phyloP scores from a whole-genome alignment of 352 stramenopile species.

The Globisporangium ultimum region DNA sequence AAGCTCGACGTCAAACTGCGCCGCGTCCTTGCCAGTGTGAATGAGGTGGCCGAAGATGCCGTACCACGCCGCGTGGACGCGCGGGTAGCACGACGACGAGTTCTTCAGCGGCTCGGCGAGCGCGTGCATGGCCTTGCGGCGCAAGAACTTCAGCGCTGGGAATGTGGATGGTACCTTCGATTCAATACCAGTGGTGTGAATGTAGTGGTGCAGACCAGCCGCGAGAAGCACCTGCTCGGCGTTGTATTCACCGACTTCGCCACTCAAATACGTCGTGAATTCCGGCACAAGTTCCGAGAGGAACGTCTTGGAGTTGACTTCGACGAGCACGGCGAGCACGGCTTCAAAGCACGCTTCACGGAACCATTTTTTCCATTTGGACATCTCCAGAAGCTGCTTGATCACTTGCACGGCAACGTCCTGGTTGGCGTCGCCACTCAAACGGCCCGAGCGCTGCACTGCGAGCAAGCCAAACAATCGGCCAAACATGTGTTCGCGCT shows the following conservation, averaged over 20 bases:
- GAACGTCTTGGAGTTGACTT: constrained; percentile 51
- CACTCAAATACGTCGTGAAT: constrained; percentile 25
- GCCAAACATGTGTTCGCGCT: constrained; percentile 91
- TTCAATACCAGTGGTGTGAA: constrained; percentile 40
- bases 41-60: constrained; percentile 75
- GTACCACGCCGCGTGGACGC: constrained; percentile 76
- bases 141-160: constrained; percentile 37
- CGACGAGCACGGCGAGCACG: constrained; percentile 51
- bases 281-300: constrained; percentile 33
- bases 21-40: constrained; percentile 29
- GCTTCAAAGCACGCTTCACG: constrained; percentile 76
- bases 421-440: constrained; percentile 35
- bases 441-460: constrained; percentile 68
- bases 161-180: constrained; percentile 34
- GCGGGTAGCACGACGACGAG: constrained; percentile 71
- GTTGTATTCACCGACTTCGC: constrained; percentile 47
- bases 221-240: constrained; percentile 80
- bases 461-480: constrained; percentile 86
- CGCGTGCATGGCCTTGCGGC: constrained; percentile 56
- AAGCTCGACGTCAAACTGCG: constrained; percentile 53
- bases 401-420: constrained; percentile 37
- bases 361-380: constrained; percentile 86
- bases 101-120: constrained; percentile 62
- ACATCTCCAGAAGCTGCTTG: constrained; percentile 36
- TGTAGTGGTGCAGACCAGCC: constrained; percentile 68